Base-by-base conservation (phyloP, 345 rosid genomes). In the Reutealis trisperma region DNA sequence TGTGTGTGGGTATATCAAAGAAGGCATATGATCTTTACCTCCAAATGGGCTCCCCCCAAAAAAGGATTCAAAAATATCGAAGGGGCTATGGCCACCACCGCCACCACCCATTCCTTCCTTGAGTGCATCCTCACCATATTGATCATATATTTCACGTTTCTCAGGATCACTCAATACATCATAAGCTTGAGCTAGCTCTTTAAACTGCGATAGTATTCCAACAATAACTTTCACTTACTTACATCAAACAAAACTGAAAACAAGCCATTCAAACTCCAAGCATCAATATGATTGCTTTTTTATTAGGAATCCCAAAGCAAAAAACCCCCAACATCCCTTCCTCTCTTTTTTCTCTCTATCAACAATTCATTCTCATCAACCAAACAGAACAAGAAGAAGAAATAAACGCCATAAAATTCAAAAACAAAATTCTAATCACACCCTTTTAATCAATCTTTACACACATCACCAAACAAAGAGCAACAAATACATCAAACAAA, bases 31-130 rank as follows among this genome's bases (percentile, higher is more conserved):
- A 45, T 41, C 15, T 64, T 49, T 66, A 93, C 98, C 93, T 74
- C 96, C 96, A 77, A 90, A 90, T 0, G 92, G 88, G 77, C 78
- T 80, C 15, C 92, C 89, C 42, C 98, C 93, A 54, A 93, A 94
- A 90, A 94, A 94, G 24, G 94, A 87, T 5, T 87, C 84, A 79
- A 94, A 93, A 77, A 93, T 91, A 73, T 94, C 98, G 41, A 94
- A 94, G 1, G 97, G 98, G 79, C 90, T 94, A 16, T 93, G 94
- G 41, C 82, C 92, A 47, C 84, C 91, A 19, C 84, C 85, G 11
- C 87, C 94, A 37, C 91, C 90, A 6, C 93, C 94, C 93, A 91
- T 89, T 80, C 98, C 97, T 57, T 94, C 98, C 90, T 94, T 94
- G 72, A 94, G 96, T 4, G 94, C 97, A 73, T 94, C 97, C 79